Percentiles rank a stretch among this genome's conserved stretches.
These are phyloP conservation scores for Coprinopsis sp. DNA, from an alignment of 768 basidiomycete species.

Conservation along the genomic window DNA sequence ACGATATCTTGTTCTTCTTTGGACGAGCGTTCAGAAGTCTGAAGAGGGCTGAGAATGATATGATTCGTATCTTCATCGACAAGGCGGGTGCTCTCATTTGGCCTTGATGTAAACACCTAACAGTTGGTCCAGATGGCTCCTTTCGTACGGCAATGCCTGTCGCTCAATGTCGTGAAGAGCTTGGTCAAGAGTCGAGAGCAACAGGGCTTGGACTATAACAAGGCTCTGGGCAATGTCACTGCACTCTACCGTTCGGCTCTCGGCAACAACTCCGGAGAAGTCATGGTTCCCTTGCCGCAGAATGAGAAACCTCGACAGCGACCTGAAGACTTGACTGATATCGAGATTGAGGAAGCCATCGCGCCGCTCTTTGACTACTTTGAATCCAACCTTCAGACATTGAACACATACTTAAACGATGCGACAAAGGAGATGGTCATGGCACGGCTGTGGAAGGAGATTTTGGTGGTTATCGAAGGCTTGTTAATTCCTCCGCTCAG, in stretches of 20 bases:
- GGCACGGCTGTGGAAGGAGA: slow-evolving; percentile 94
- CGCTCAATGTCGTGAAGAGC: slow-evolving; percentile 67
- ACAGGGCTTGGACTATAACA: slow-evolving; percentile 76
- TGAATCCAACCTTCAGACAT: slow-evolving; percentile 84
- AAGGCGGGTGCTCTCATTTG: slow-evolving; percentile 53
- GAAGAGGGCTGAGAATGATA: slow-evolving; percentile 90
- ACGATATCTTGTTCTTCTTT: slow-evolving; percentile 96
- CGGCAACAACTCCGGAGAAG: slow-evolving; percentile 60
- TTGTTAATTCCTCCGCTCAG: slow-evolving; percentile 88
- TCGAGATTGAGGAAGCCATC: slow-evolving; percentile 93
- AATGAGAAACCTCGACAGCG: slow-evolving; percentile 74
- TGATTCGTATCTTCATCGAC: slow-evolving; percentile 95
- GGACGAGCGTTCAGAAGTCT: slow-evolving; percentile 91
- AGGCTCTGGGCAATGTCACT: slow-evolving; percentile 77
- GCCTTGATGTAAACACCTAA: neutral
- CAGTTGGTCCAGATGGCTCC: slow-evolving; percentile 74
- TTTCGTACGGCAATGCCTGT: slow-evolving; percentile 84
- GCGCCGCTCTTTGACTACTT: slow-evolving; percentile 93
- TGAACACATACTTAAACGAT: slow-evolving; percentile 84
- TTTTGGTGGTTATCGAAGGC: slow-evolving; percentile 78
- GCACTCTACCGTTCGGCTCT: slow-evolving; percentile 79
- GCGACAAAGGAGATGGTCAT: slow-evolving; percentile 89
- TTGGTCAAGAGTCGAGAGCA: slow-evolving; percentile 59
- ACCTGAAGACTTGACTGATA: slow-evolving; percentile 81
- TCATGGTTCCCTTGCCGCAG: slow-evolving; percentile 70